These are phyloP conservation scores for Alternaria sp. DNA, from an alignment of 2,329 filamentous ascomycete species.

Conservation along the genomic window DNA sequence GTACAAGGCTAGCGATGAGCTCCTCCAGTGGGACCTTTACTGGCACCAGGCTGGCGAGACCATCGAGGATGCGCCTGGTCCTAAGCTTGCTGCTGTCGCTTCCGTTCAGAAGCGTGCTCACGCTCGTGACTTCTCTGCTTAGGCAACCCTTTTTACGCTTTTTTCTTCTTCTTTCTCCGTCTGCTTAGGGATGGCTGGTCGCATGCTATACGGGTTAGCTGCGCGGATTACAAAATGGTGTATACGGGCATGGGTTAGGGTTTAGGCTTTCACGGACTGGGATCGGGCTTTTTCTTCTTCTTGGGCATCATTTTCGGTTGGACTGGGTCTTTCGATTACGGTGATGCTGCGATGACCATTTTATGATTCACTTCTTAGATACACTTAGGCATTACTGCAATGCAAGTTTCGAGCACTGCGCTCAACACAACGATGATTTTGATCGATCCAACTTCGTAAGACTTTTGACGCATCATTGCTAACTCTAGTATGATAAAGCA, in stretches of 20 bases:
- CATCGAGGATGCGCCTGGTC: conserved; percentile 29
- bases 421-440: background rate
- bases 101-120: conserved; percentile 25
- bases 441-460: no score
- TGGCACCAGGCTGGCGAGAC: conserved; percentile 37
- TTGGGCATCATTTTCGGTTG: background rate
- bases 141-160: background rate
- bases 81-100: conserved; percentile 27
- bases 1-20: conserved; percentile 34
- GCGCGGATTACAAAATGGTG: background rate
- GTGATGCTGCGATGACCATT: conserved; percentile 1
- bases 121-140: conserved; percentile 37
- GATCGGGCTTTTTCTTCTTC: background rate
- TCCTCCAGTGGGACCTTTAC: conserved; percentile 40
- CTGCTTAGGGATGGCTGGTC: background rate
- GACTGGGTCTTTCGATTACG: conserved; percentile 1
- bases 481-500: no score
- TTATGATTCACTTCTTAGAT: conserved; percentile 8
- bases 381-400: background rate
- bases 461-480: no score
- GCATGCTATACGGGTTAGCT: background rate
- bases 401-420: background rate
- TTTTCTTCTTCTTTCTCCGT: background rate
- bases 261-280: background rate
- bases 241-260: background rate